Percentiles rank a stretch among this genome's conserved stretches.
These are phyloP conservation scores for Apiospora sp. DNA, from an alignment of 2,329 filamentous ascomycete genomes.

Conservation along the genomic window DNA sequence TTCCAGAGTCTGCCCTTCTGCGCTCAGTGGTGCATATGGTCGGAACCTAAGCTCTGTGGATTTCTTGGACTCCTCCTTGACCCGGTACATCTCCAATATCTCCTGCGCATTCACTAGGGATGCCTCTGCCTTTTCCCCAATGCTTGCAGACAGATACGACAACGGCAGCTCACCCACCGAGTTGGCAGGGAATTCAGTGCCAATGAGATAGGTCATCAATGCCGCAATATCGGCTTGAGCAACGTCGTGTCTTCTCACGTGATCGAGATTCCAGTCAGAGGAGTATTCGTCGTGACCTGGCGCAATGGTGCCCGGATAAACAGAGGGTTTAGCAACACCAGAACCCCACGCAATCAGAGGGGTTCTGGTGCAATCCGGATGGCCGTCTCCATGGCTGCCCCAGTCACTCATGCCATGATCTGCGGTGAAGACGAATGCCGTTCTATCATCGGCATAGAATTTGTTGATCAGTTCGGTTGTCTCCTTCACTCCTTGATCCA, in stretches of 20 bases:
- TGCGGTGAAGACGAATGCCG: constrained; percentile 95
- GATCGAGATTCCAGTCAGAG: constrained; percentile 83
- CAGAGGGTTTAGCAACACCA: constrained; percentile 79
- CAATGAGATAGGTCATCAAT: constrained; percentile 91
- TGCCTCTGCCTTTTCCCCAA: constrained; percentile 82
- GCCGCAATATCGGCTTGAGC: constrained; percentile 93
- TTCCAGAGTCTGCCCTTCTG: constrained; percentile 65
- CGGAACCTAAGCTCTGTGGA: constrained; percentile 78
- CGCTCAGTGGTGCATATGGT: constrained; percentile 75
- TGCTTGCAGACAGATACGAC: constrained; percentile 76
- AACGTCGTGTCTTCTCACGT: constrained; percentile 87
- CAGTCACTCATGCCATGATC: constrained; percentile 99
- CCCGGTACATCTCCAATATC: constrained; percentile 93
- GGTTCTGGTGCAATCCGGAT: constrained; percentile 95
- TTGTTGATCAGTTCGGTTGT: constrained; percentile 81
- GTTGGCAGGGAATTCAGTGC: constrained; percentile 91
- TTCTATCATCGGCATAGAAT: constrained; percentile 86
- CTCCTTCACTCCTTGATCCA: constrained; percentile 88
- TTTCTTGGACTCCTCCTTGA: constrained; percentile 89
- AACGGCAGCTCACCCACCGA: constrained; percentile 93
- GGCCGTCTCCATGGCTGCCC: constrained; percentile 98
- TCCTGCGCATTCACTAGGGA: constrained; percentile 84
- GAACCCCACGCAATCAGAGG: constrained; percentile 94
- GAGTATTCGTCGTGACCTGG: constrained; percentile 93
- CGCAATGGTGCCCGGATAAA: constrained; percentile 62